Evolutionary conservation across 257 asterid species (phyloP).

Genomic region (Penstemon newberryi): DNA sequence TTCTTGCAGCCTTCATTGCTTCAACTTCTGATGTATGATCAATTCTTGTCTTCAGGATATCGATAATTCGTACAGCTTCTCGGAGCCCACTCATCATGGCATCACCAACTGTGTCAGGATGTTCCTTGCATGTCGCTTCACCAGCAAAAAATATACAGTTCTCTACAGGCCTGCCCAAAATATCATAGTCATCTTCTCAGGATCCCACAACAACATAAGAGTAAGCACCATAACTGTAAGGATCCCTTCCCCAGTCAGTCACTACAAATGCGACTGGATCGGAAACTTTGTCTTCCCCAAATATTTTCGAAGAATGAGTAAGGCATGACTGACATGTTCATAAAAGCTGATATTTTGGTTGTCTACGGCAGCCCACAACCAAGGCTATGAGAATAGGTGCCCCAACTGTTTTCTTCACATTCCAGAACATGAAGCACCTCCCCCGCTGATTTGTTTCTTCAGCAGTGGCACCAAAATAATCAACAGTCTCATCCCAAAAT

Average conservation of each 20-base stretch:
- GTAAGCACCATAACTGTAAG: constrained; percentile 94
- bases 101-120: constrained; percentile 99
- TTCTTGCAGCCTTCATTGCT: constrained; percentile 79
- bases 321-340: constrained; percentile 82
- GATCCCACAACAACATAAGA: constrained; percentile 99
- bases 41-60: constrained; percentile 67
- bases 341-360: constrained; percentile 66
- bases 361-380: constrained; percentile 93
- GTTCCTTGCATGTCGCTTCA: constrained; percentile 99
- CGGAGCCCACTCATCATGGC: constrained; percentile 98
- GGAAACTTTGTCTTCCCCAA: constrained; percentile 83
- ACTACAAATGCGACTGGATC: constrained; percentile 94
- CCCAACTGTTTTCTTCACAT: constrained; percentile 96
- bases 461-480: constrained; percentile 97
- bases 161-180: constrained; percentile 87
- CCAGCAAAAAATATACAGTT: constrained; percentile 96
- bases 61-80: constrained; percentile 87
- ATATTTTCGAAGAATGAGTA: constrained; percentile 86
- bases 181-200: constrained; percentile 96
- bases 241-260: constrained; percentile 99
- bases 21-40: constrained; percentile 79
- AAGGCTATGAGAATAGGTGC: constrained; percentile 98
- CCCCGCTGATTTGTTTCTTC: constrained; percentile 85
- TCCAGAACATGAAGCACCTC: constrained; percentile 98
- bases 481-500: constrained; percentile 94